Conservation (phyloP, 257 asterid species). For the Ocimum tenuiflorum region DNA sequence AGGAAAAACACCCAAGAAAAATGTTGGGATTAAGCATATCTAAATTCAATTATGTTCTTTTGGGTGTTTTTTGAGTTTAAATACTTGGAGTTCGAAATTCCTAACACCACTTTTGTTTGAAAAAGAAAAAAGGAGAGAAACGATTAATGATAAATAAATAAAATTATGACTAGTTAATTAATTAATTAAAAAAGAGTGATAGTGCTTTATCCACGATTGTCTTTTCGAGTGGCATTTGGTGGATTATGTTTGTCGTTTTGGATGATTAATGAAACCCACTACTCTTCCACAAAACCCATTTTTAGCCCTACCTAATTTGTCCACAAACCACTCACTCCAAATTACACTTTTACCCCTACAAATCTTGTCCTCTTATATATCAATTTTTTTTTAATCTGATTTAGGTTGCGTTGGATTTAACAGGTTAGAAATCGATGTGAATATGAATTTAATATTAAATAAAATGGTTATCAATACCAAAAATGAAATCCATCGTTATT, state of each 20-base stretch:
- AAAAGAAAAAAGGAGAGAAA: conserved; percentile 12
- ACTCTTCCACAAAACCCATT: conserved; percentile 27
- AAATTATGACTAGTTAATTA: not conserved
- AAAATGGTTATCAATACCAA: too few species aligned
- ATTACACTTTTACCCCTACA: conserved; percentile 8
- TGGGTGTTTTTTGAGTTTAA: conserved; percentile 1
- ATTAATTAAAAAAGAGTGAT: conserved; percentile 19
- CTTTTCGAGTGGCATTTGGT: conserved; percentile 60
- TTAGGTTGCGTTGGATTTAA: too few species aligned
- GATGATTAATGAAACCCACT: conserved; percentile 31
- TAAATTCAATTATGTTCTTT: too few species aligned
- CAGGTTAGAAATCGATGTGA: too few species aligned
- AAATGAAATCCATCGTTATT: too few species aligned
- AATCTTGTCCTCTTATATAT: not conserved
- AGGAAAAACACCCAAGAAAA: too few species aligned
- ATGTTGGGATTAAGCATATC: too few species aligned
- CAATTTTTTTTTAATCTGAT: too few species aligned
- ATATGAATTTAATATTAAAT: too few species aligned
- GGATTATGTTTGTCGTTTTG: conserved; percentile 38
- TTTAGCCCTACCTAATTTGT: conserved; percentile 27
- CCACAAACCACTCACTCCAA: not conserved
- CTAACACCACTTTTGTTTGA: conserved; percentile 27
- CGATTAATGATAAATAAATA: not conserved
- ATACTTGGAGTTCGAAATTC: conserved; percentile 18
- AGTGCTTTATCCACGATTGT: conserved; percentile 64